These are phyloP conservation scores for Madurella mycetomatis DNA, from an alignment of 2,329 filamentous ascomycete genomes.

Conservation along the genomic window DNA sequence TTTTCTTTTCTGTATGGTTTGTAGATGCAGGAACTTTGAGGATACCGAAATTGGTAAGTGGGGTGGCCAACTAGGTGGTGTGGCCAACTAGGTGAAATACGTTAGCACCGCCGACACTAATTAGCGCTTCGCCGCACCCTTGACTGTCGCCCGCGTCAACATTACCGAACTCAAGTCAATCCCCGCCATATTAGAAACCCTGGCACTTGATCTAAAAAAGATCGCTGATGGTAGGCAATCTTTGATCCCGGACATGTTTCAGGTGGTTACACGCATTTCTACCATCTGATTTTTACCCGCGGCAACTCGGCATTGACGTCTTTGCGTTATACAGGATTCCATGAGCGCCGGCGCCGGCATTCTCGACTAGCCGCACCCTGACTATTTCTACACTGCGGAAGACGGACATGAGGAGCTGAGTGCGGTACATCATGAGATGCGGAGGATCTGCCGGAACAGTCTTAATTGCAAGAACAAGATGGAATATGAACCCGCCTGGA, in stretches of 20 bases:
- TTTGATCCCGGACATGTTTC: slow-evolving; percentile 7
- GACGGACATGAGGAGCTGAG: slow-evolving; percentile 5
- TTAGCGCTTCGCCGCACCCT: slow-evolving; percentile 4
- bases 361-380: slow-evolving; percentile 2
- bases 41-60: no score
- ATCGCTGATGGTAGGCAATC: slow-evolving; percentile 8
- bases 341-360: slow-evolving; percentile 3
- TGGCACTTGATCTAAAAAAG: slow-evolving; percentile 6
- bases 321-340: slow-evolving; percentile 3
- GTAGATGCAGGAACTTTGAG: no score
- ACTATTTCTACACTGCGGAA: slow-evolving; percentile 6
- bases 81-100: no score
- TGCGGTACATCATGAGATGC: slow-evolving; percentile 3
- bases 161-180: slow-evolving; percentile 5
- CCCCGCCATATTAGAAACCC: slow-evolving; percentile 1
- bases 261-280: neutral
- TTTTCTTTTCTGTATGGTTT: no score
- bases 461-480: slow-evolving; percentile 1
- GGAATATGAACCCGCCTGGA: slow-evolving; percentile 6
- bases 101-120: slow-evolving; percentile 2
- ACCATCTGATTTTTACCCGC: slow-evolving; percentile 1
- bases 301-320: neutral
- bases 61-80: no score
- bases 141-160: slow-evolving; percentile 5
- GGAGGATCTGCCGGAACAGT: slow-evolving; percentile 8